Evolutionary conservation across 2,329 filamentous ascomycete genomes (phyloP).

Genomic region (Alternaria viburni): DNA sequence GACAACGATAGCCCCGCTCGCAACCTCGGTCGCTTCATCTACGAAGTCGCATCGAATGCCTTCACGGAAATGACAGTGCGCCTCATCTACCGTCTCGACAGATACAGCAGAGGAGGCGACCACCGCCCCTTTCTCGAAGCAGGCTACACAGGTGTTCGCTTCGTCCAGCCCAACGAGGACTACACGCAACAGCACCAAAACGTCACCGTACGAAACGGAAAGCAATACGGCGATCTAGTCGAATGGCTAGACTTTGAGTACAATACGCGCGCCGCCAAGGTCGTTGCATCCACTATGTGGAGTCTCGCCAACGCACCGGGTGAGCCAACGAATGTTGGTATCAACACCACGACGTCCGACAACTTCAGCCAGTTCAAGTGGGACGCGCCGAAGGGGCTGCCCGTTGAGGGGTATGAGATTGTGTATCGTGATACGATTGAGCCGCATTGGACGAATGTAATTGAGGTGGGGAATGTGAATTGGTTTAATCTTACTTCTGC

Average conservation of each 20-base stretch:
- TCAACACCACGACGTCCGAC: slow-evolving; percentile 51
- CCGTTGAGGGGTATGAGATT: slow-evolving; percentile 58
- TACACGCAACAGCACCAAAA: slow-evolving; percentile 64
- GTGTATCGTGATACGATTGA: slow-evolving; percentile 59
- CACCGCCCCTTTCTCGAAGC: slow-evolving; percentile 60
- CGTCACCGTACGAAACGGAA: slow-evolving; percentile 53
- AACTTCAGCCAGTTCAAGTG: slow-evolving; percentile 59
- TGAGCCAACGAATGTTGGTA: slow-evolving; percentile 54
- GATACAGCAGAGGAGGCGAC: slow-evolving; percentile 63
- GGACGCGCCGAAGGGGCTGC: slow-evolving; percentile 47
- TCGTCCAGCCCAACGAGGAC: slow-evolving; percentile 63
- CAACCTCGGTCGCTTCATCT: slow-evolving; percentile 60
- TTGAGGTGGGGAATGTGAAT: slow-evolving; percentile 54
- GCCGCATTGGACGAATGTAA: slow-evolving; percentile 56
- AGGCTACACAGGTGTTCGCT: slow-evolving; percentile 59
- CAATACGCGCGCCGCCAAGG: slow-evolving; percentile 58
- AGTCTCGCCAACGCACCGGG: slow-evolving; percentile 59
- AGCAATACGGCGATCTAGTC: slow-evolving; percentile 60
- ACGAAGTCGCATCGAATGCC: slow-evolving; percentile 58
- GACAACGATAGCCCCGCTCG: slow-evolving; percentile 62
- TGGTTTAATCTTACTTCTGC: slow-evolving; percentile 51
- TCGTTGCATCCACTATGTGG: slow-evolving; percentile 61
- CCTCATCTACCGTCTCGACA: slow-evolving; percentile 60
- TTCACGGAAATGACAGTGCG: slow-evolving; percentile 60
- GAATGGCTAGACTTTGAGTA: slow-evolving; percentile 62